These are phyloP conservation scores for Xylaria sp. DNA, from an alignment of 2,329 filamentous ascomycete genomes.

Conservation along the genomic window DNA sequence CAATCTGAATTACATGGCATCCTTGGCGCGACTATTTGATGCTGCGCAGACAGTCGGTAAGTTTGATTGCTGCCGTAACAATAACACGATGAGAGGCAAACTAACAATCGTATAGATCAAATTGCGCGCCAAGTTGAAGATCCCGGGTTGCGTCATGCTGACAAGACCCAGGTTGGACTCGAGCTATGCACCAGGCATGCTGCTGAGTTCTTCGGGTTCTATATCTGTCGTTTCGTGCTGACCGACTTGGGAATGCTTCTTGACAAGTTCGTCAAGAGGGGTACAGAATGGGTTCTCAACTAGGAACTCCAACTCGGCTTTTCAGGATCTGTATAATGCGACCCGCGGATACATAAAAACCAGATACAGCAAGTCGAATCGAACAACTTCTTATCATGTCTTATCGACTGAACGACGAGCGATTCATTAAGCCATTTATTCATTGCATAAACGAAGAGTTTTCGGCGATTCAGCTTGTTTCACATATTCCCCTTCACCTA, in stretches of 20 bases:
- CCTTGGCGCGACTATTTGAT: conserved; percentile 90
- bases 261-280: conserved; percentile 97
- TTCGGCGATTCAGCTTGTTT: conserved; percentile 25
- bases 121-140: conserved; percentile 97
- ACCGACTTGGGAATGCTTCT: conserved; percentile 84
- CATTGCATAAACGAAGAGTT: conserved; percentile 25
- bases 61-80: conserved; percentile 46
- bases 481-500: conserved; percentile 24
- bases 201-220: conserved; percentile 97
- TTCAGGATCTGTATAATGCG: neutral
- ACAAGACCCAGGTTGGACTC: conserved; percentile 92
- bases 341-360: conserved; percentile 10
- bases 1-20: conserved; percentile 89
- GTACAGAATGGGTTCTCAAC: conserved; percentile 85
- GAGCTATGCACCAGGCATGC: conserved; percentile 94
- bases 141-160: conserved; percentile 88
- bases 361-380: conserved; percentile 10
- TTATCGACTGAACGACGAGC: conserved; percentile 12
- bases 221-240: conserved; percentile 93
- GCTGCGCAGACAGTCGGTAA: conserved; percentile 91
- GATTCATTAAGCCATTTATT: conserved; percentile 13
- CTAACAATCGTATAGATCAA: conserved; percentile 72
- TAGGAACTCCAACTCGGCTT: conserved; percentile 26
- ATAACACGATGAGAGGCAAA: neutral
- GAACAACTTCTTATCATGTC: conserved; percentile 7